Evolutionary conservation across 2,329 filamentous ascomycete genomes (phyloP).

Genomic region (Phoma sp.): DNA sequence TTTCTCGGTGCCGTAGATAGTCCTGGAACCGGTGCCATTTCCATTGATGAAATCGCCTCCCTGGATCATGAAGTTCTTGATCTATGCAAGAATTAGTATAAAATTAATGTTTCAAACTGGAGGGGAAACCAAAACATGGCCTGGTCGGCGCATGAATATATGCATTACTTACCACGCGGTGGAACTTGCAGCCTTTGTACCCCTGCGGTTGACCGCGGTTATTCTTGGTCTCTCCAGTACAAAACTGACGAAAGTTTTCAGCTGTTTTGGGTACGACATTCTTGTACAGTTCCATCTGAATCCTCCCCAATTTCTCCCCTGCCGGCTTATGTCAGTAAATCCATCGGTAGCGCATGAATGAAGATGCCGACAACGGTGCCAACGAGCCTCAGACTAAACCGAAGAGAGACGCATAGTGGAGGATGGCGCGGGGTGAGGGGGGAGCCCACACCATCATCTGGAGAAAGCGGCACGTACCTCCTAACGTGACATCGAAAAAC

Average conservation of each 20-base stretch:
- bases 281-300: slow-evolving; percentile 74
- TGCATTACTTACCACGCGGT: slow-evolving; percentile 77
- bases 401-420: slow-evolving; percentile 15
- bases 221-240: slow-evolving; percentile 90
- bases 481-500: slow-evolving; percentile 81
- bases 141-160: not conserved
- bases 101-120: not conserved
- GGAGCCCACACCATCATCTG: slow-evolving; percentile 18
- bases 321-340: slow-evolving; percentile 31
- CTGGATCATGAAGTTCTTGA: slow-evolving; percentile 97
- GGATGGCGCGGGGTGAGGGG: slow-evolving; percentile 20
- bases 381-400: slow-evolving; percentile 13
- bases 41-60: slow-evolving; percentile 95
- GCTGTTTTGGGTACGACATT: slow-evolving; percentile 85
- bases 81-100: slow-evolving; percentile 60
- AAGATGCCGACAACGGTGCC: slow-evolving; percentile 8
- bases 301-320: slow-evolving; percentile 48
- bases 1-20: slow-evolving; percentile 83
- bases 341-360: slow-evolving; percentile 2
- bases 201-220: slow-evolving; percentile 79
- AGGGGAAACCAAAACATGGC: not conserved
- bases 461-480: slow-evolving; percentile 62
- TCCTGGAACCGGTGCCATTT: slow-evolving; percentile 86
- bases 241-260: slow-evolving; percentile 97
- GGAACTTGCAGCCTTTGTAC: slow-evolving; percentile 94